Evolutionary conservation across 805 yeast genomes (phyloP).

Genomic region (Grigorovia jiainica): DNA sequence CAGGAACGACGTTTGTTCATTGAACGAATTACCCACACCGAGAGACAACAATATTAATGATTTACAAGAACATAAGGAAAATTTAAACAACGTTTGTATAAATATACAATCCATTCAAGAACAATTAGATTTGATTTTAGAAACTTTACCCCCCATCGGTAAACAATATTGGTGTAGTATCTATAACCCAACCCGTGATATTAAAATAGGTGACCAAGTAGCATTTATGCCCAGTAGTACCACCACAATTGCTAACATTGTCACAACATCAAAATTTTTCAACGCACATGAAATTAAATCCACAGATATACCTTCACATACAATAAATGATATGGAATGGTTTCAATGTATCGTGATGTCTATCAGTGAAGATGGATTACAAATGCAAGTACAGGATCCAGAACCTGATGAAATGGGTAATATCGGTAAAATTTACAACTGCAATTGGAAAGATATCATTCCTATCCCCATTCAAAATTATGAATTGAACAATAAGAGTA

Average conservation of each 20-base stretch:
- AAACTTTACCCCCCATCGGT: constrained; percentile 22
- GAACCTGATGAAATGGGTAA: constrained; percentile 93
- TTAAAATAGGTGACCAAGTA: constrained; percentile 66
- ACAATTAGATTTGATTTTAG: background rate
- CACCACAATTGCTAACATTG: background rate
- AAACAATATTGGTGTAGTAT: constrained; percentile 42
- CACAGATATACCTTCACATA: constrained; percentile 34
- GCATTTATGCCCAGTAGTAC: constrained; percentile 55
- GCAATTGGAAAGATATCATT: constrained; percentile 70
- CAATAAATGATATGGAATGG: constrained; percentile 69
- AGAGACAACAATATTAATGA: background rate
- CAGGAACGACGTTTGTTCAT: background rate
- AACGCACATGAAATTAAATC: background rate
- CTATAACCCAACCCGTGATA: constrained; percentile 50
- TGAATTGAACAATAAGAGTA: background rate
- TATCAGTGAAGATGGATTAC: constrained; percentile 61
- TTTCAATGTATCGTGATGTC: constrained; percentile 85
- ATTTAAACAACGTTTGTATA: constrained; percentile 3
- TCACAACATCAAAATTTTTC: background rate
- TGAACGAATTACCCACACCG: background rate
- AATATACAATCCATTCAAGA: constrained; percentile 5
- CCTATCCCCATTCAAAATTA: constrained; percentile 43
- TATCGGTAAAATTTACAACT: constrained; percentile 77
- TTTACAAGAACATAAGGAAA: constrained; percentile 4
- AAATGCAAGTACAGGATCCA: constrained; percentile 90